Conservation (phyloP, 345 rosid genomes). For the Boechera retrofracta region DNA sequence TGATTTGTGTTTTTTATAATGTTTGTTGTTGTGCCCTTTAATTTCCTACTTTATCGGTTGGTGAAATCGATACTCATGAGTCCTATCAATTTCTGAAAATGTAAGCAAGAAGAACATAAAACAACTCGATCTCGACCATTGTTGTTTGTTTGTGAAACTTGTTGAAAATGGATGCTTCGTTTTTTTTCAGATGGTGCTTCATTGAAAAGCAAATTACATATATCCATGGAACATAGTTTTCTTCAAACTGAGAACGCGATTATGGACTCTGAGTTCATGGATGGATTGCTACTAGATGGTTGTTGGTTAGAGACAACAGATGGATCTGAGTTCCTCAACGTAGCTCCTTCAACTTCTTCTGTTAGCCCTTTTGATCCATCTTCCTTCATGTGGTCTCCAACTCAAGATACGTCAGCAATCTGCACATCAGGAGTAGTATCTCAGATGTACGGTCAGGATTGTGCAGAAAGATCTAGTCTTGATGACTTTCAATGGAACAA, state of each 20-base stretch:
- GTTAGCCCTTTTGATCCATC: constrained; percentile 55
- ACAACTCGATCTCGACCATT: constrained; percentile 27
- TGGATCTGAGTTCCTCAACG: constrained; percentile 76
- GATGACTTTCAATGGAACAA: constrained; percentile 48
- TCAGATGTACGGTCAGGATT: constrained; percentile 50
- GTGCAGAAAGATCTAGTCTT: constrained; percentile 39
- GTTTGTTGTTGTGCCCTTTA: constrained; percentile 30
- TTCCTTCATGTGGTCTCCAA: constrained; percentile 54
- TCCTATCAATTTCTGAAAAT: constrained; percentile 31
- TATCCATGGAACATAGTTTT: constrained; percentile 62
- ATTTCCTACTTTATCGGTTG: constrained; percentile 25
- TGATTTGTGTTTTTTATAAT: constrained; percentile 36
- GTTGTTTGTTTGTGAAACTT: constrained; percentile 8
- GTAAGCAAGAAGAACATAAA: constrained; percentile 19
- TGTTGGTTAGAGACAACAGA: constrained; percentile 91
- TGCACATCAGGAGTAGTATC: constrained; percentile 33
- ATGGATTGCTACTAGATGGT: constrained; percentile 84
- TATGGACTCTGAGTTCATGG: constrained; percentile 77
- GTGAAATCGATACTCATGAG: constrained; percentile 20
- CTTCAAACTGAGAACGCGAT: constrained; percentile 52
- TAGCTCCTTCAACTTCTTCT: constrained; percentile 51
- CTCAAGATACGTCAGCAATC: constrained; percentile 43
- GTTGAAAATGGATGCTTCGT: constrained; percentile 14
- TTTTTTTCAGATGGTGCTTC: constrained; percentile 39
- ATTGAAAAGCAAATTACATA: constrained; percentile 11